Percentiles rank a stretch among this genome's conserved stretches.
These are phyloP conservation scores for Arbutus unedo DNA, from an alignment of 148 eudicot genomes.

Conservation along the genomic window DNA sequence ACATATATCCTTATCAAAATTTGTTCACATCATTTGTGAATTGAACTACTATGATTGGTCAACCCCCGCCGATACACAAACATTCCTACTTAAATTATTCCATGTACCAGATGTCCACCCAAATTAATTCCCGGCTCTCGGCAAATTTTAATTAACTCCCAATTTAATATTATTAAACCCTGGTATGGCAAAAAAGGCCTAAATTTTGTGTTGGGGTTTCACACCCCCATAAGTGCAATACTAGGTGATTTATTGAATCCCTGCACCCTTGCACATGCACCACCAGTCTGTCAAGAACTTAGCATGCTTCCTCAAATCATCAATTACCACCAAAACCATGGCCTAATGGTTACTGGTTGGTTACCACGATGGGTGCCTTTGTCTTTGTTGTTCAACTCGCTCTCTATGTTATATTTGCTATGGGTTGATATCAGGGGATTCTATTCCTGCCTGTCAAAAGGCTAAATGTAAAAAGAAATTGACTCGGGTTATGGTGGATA, in stretches of 20 bases:
- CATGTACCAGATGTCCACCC: too few relatives aligned
- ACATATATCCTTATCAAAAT: too few relatives aligned
- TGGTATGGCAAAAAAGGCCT: too few relatives aligned
- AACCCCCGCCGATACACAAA: too few relatives aligned
- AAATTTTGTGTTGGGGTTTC: too few relatives aligned
- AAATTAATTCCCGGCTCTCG: too few relatives aligned
- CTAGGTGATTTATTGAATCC: not conserved
- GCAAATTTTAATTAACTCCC: too few relatives aligned
- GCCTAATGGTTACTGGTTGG: not conserved
- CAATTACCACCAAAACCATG: not conserved
- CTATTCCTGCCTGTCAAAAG: not conserved
- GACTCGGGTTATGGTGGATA: not conserved
- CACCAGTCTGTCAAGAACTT: not conserved
- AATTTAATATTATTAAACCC: too few relatives aligned
- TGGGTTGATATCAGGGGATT: not conserved
- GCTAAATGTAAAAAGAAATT: not conserved
- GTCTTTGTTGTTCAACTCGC: not conserved
- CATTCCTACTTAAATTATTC: too few relatives aligned
- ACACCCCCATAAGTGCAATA: not conserved
- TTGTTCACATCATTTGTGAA: too few relatives aligned
- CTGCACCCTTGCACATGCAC: not conserved
- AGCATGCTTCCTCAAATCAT: not conserved
- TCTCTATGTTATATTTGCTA: not conserved
- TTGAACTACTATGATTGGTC: too few relatives aligned
- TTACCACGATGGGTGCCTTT: not conserved